Evolutionary conservation across 257 asterid genomes (phyloP), one percentile per base, ranked within the genome.

Genomic region (Solanum pinnatisectum): DNA sequence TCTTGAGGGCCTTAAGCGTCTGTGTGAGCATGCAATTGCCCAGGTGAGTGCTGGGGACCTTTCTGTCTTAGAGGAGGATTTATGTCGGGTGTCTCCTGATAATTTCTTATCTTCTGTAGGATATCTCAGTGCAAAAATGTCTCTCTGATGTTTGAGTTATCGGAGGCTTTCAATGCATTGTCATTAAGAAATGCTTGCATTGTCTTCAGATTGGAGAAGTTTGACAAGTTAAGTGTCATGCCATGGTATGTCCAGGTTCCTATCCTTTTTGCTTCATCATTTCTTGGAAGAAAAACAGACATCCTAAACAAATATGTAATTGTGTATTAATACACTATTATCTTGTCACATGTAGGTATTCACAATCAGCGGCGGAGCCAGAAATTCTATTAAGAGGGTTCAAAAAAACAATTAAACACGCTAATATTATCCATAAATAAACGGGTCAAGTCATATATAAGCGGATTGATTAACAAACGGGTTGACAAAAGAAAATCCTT

Each of bases 101-200:
- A 39, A 14, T 90, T 88, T 89, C 46, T 85, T 72, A 32, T 90
- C 70, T 52, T 90, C 60, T 10, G 32, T 72, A 96, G 99, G 99
- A 95, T 90, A 95, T 97, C 65, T 93, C 96, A 0, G 96, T 93
- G 89, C 56, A 96, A 95, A 73, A 97, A 95, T 13, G 97, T 96
- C 72, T 92, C 98, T 87, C 60, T 92, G 88, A 96, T 96, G 99
- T 97, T 94, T 37, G 99, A 97, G 90, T 90, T 95, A 81, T 96
- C 98, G 13, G 99, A 97, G 92, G 96, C 98, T 15, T 97, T 93
- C 86, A 97, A 95, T 85, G 99, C 99, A 2, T 67, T 86, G 84
- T 91, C 99, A 65, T 88, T 97, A 91, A 92, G 95, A 90, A 93
- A 94, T 65, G 92, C 99, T 83, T 97, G 97, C 92, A 93, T 92